Evolutionary conservation across 169 alveolate genomes (phyloP).

Genomic region (Plasmodium malariae): DNA sequence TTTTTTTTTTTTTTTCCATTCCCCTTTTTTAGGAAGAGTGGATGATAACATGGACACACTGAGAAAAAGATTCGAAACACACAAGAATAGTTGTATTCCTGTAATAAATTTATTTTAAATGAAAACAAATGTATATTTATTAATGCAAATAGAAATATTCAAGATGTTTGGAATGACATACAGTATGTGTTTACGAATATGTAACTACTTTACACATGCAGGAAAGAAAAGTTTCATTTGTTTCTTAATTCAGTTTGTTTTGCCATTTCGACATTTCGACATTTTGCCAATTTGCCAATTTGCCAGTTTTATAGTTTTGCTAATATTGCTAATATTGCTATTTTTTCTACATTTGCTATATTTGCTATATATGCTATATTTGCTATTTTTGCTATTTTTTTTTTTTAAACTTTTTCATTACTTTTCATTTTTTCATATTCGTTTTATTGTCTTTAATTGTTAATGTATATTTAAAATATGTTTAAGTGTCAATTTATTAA

Average conservation of each 20-base stretch:
- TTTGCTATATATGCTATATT: too few relatives aligned
- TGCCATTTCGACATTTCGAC: too few relatives aligned
- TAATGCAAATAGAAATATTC: slow-evolving; percentile 86
- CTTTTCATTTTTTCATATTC: background rate
- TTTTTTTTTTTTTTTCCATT: background rate
- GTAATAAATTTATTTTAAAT: slow-evolving; percentile 89
- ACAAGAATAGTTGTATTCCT: slow-evolving; percentile 93
- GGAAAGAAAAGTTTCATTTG: too few relatives aligned
- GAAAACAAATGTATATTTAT: slow-evolving; percentile 87
- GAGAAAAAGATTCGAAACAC: slow-evolving; percentile 93
- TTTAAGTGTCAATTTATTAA: too few relatives aligned
- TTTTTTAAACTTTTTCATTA: background rate
- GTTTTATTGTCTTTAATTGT: slow-evolving; percentile 2
- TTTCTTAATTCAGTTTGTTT: too few relatives aligned
- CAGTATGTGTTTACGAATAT: slow-evolving; percentile 69
- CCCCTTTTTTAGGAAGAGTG: slow-evolving; percentile 89
- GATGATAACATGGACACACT: slow-evolving; percentile 96
- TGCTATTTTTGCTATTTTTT: too few relatives aligned
- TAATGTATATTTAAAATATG: too few relatives aligned
- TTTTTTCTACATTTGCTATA: too few relatives aligned
- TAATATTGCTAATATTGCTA: too few relatives aligned
- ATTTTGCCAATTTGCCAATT: too few relatives aligned
- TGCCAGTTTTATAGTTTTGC: too few relatives aligned
- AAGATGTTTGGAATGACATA: slow-evolving; percentile 86
- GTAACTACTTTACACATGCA: too few relatives aligned